Conservation (phyloP, 148 eudicot species). For the Chenopodium album region DNA sequence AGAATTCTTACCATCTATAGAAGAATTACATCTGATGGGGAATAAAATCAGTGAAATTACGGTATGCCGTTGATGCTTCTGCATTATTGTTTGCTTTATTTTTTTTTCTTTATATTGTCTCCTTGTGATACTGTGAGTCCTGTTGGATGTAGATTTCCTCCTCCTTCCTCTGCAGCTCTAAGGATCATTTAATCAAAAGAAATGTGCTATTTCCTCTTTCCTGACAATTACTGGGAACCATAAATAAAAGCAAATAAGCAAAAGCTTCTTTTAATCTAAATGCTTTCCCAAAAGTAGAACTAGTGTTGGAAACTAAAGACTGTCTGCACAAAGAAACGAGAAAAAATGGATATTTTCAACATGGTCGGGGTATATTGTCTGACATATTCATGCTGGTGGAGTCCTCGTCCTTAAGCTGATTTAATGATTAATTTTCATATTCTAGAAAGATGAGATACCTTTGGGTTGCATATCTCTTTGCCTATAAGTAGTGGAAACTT, state of each 20-base stretch:
- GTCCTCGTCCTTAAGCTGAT: background rate
- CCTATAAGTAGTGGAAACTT: background rate
- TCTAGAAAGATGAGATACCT: background rate
- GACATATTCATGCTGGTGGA: background rate
- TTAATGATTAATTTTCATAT: too few species aligned
- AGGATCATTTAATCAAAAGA: background rate
- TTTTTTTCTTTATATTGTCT: background rate
- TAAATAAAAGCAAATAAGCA: background rate
- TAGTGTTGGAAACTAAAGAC: background rate
- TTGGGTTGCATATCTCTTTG: background rate
- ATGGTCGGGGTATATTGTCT: background rate
- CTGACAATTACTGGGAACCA: background rate
- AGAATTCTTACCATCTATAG: slow-evolving; percentile 53
- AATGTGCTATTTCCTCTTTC: background rate
- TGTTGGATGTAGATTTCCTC: too few species aligned
- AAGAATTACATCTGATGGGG: slow-evolving; percentile 93
- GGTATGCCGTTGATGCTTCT: slow-evolving; percentile 35
- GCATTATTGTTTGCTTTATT: background rate
- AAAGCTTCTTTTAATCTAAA: background rate
- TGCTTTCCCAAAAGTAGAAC: background rate
- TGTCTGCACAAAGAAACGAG: background rate
- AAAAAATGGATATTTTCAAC: background rate
- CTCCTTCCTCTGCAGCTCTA: background rate
- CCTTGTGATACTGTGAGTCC: background rate
- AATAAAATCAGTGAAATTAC: slow-evolving; percentile 60